Conservation (phyloP, 805 yeast genomes). For the Saturnispora besseyi region DNA sequence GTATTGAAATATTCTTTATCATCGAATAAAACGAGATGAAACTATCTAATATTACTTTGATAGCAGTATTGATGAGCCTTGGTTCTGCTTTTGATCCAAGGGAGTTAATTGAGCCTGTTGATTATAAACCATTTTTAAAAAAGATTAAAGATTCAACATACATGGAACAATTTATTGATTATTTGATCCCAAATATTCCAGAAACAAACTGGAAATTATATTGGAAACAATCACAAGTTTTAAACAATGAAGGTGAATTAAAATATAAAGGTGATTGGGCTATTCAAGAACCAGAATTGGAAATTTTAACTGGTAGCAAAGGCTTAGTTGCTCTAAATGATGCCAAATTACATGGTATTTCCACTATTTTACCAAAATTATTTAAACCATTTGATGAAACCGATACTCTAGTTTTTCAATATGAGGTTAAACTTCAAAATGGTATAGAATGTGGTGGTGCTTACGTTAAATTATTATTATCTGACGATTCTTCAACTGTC, state of each 20-base stretch:
- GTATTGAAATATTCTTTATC: not conserved
- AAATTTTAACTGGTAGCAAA: constrained; percentile 56
- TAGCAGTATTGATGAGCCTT: not conserved
- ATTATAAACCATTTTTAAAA: constrained; percentile 17
- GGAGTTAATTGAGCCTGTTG: not conserved
- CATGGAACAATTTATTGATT: constrained; percentile 29
- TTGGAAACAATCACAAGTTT: constrained; percentile 57
- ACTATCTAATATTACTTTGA: not conserved
- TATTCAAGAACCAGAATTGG: constrained; percentile 54
- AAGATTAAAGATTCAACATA: constrained; percentile 22
- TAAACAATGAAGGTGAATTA: constrained; percentile 43
- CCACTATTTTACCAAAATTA: constrained; percentile 46
- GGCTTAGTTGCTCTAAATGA: constrained; percentile 70
- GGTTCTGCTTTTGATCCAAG: not conserved
- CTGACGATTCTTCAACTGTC: constrained; percentile 29
- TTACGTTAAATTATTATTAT: constrained; percentile 63
- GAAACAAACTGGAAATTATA: constrained; percentile 31
- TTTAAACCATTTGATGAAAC: constrained; percentile 43
- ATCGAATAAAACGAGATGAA: not conserved
- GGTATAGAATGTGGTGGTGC: constrained; percentile 85
- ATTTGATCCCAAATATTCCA: constrained; percentile 58
- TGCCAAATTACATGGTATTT: constrained; percentile 78
- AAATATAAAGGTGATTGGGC: constrained; percentile 70
- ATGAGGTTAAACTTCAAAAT: constrained; percentile 78
- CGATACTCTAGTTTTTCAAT: constrained; percentile 72